Conservation (phyloP, 176 grass and related monocot genomes). For the Musa itinerans region DNA sequence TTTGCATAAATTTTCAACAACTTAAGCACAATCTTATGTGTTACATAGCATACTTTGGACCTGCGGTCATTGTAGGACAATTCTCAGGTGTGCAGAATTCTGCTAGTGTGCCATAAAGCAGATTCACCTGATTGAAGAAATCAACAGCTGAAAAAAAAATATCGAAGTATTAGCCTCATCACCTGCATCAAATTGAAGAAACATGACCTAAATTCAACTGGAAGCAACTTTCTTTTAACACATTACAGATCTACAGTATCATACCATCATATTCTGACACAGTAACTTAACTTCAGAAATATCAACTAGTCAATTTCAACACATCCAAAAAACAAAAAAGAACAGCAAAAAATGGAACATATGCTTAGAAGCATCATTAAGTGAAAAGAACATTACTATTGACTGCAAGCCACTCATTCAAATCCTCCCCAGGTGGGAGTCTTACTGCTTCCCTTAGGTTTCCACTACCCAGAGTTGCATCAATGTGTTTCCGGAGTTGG, state of each 20-base stretch:
- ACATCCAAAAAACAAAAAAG: neutral
- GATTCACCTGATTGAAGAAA: slow-evolving; percentile 99
- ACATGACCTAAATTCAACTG: neutral
- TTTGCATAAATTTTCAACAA: neutral
- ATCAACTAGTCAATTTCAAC: neutral
- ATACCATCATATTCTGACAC: too few species aligned
- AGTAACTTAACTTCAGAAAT: neutral
- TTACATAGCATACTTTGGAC: slow-evolving; percentile 57
- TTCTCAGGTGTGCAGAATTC: slow-evolving; percentile 95
- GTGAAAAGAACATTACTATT: slow-evolving; percentile 62
- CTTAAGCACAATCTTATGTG: neutral
- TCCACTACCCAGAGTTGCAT: slow-evolving; percentile 95
- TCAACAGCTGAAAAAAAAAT: slow-evolving; percentile 85
- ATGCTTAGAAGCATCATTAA: neutral
- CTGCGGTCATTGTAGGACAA: slow-evolving; percentile 96
- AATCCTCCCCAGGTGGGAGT: slow-evolving; percentile 91
- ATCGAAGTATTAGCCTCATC: slow-evolving; percentile 12
- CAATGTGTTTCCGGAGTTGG: slow-evolving; percentile 88
- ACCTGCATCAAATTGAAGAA: slow-evolving; percentile 2
- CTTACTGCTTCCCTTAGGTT: slow-evolving; percentile 98
- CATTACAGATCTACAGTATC: too few species aligned
- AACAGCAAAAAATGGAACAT: neutral
- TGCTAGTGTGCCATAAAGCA: slow-evolving; percentile 79
- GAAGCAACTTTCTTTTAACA: too few species aligned
- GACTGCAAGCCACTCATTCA: slow-evolving; percentile 98